These are phyloP conservation scores for Xylaria grammica DNA, from an alignment of 495 filamentous ascomycete species.

Conservation along the genomic window DNA sequence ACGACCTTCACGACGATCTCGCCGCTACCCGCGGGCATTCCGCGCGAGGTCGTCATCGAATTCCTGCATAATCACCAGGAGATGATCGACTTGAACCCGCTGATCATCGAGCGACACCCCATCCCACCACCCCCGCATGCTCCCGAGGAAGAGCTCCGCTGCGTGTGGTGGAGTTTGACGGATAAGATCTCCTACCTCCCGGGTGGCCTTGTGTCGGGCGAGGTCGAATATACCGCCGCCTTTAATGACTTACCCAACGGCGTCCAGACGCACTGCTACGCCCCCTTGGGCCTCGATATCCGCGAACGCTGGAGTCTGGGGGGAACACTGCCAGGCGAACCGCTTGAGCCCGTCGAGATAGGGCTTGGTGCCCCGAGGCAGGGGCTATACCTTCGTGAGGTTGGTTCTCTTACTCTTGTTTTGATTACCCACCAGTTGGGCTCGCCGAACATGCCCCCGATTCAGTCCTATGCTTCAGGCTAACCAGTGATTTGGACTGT, in stretches of 20 bases:
- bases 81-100: conserved; percentile 83
- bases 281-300: conserved; percentile 69
- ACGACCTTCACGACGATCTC: conserved; percentile 72
- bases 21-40: conserved; percentile 68
- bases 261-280: conserved; percentile 76
- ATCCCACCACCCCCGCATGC: conserved; percentile 68
- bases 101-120: conserved; percentile 70
- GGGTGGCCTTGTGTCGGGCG: conserved; percentile 64
- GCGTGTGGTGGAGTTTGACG: conserved; percentile 72
- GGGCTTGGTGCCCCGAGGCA: conserved; percentile 63
- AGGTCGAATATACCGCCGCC: conserved; percentile 73
- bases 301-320: conserved; percentile 69
- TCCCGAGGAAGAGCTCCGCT: conserved; percentile 67
- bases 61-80: conserved; percentile 73
- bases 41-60: conserved; percentile 67
- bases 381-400: conserved; percentile 74
- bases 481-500: background rate
- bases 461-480: background rate
- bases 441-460: background rate
- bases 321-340: conserved; percentile 69
- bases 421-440: background rate
- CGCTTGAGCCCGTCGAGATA: conserved; percentile 60
- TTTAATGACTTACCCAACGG: conserved; percentile 74
- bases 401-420: conserved; percentile 9
- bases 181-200: conserved; percentile 77